These are phyloP conservation scores for Entomortierella beljakovae DNA, from an alignment of 192 early-diverging fungal species.

Conservation along the genomic window DNA sequence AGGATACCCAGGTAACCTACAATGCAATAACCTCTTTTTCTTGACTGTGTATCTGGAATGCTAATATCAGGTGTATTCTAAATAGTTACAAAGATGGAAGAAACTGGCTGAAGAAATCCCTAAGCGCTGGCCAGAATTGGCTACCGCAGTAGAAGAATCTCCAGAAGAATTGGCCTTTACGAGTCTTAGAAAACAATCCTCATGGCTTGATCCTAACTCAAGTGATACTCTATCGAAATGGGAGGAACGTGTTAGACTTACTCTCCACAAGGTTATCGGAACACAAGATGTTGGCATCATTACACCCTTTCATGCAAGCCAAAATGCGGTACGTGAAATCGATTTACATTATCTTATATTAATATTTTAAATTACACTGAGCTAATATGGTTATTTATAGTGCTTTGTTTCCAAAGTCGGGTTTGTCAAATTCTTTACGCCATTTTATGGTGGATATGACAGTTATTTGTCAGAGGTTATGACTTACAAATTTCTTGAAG, in stretches of 20 bases:
- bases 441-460: slow-evolving; percentile 27
- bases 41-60: too few relatives aligned
- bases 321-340: slow-evolving; percentile 25
- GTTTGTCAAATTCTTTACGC: slow-evolving; percentile 56
- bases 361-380: not conserved
- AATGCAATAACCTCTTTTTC: not conserved
- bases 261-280: not conserved
- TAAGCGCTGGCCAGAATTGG: slow-evolving; percentile 35
- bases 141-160: not conserved
- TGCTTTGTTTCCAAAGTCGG: slow-evolving; percentile 22
- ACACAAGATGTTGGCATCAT: not conserved
- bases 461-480: slow-evolving; percentile 27
- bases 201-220: slow-evolving; percentile 11
- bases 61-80: too few relatives aligned
- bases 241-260: slow-evolving; percentile 3
- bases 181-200: not conserved
- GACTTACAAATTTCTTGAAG: slow-evolving; percentile 10
- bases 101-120: slow-evolving; percentile 15
- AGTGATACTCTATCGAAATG: not conserved
- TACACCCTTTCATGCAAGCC: not conserved
- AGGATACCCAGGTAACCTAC: slow-evolving; percentile 20
- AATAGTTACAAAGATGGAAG: slow-evolving; percentile 31
- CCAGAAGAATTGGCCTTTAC: slow-evolving; percentile 10
- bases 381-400: slow-evolving; percentile 2
- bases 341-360: not conserved